Evolutionary conservation across 1,284 basidiomycete species (phyloP).

Genomic region (Trichosporon sp.): DNA sequence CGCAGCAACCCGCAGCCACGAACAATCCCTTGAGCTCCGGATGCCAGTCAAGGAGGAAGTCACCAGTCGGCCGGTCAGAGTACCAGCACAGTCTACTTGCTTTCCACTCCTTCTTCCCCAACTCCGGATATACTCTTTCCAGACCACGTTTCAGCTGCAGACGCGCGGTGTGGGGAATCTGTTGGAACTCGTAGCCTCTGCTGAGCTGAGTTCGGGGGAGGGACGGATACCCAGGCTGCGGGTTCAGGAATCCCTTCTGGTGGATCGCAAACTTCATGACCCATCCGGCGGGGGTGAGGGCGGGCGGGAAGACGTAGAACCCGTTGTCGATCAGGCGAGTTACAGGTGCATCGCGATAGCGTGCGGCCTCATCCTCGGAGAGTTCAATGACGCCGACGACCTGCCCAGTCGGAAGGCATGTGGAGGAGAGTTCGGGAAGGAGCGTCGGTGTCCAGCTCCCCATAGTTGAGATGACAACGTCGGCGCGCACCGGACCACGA

Average conservation of each 20-base stretch:
- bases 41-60: slow-evolving; percentile 52
- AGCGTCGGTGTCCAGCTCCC: slow-evolving; percentile 48
- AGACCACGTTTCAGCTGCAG: slow-evolving; percentile 27
- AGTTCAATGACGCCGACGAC: slow-evolving; percentile 71
- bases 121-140: slow-evolving; percentile 32
- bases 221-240: slow-evolving; percentile 25
- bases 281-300: slow-evolving; percentile 25
- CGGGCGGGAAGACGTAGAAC: slow-evolving; percentile 70
- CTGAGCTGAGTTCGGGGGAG: slow-evolving; percentile 26
- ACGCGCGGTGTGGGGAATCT: slow-evolving; percentile 20
- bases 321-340: slow-evolving; percentile 69
- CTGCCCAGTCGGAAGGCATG: slow-evolving; percentile 60
- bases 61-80: slow-evolving; percentile 50
- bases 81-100: slow-evolving; percentile 44
- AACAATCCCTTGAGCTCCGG: slow-evolving; percentile 41
- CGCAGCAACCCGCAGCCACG: slow-evolving; percentile 48
- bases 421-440: slow-evolving; percentile 28
- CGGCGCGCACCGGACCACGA: slow-evolving; percentile 55
- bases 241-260: slow-evolving; percentile 43
- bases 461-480: slow-evolving; percentile 42
- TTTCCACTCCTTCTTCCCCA: slow-evolving; percentile 31
- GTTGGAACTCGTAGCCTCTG: slow-evolving; percentile 22
- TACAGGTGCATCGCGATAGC: slow-evolving; percentile 67
- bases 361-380: slow-evolving; percentile 64
- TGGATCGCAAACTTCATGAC: slow-evolving; percentile 54